These are phyloP conservation scores for Coelastrella sp. DNA, from an alignment of 139 green algal species.

Conservation along the genomic window DNA sequence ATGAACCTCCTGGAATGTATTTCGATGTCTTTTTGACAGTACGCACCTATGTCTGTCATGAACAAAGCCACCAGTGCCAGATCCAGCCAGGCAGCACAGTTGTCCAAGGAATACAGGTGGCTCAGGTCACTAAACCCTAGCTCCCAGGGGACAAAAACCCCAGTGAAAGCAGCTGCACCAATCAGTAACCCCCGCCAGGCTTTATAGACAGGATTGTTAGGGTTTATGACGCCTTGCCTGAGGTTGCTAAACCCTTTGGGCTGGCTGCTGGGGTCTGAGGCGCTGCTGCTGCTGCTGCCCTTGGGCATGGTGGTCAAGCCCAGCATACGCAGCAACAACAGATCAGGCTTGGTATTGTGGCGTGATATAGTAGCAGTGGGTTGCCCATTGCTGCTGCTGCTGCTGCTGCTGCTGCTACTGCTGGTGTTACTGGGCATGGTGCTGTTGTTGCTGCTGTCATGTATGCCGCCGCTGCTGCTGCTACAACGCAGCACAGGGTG, in stretches of 20 bases:
- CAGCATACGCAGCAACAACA: conserved; percentile 8
- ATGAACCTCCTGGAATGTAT: background rate
- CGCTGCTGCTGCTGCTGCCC: background rate
- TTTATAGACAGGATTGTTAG: conserved; percentile 27
- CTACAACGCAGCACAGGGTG: too few species aligned
- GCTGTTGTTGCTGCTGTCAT: background rate
- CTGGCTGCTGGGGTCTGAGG: too few species aligned
- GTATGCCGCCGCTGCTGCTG: too few species aligned
- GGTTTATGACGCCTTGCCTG: conserved; percentile 32
- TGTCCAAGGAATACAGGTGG: conserved; percentile 8
- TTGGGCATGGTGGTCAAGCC: background rate
- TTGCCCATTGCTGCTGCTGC: background rate
- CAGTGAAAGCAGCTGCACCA: conserved; percentile 43
- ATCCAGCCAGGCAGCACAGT: background rate
- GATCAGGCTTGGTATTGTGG: background rate
- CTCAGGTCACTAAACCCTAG: conserved; percentile 15
- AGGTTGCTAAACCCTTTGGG: background rate
- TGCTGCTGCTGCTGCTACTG: conserved; percentile 2
- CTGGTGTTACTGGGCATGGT: background rate
- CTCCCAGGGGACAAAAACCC: conserved; percentile 45
- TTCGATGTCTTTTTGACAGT: background rate
- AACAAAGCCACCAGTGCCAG: conserved; percentile 31
- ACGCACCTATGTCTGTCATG: conserved; percentile 34
- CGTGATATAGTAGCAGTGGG: background rate
- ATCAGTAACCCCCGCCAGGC: conserved; percentile 45